These are phyloP conservation scores for Pseudogymnoascus sp. DNA, from an alignment of 2,329 filamentous ascomycete genomes.

Conservation along the genomic window DNA sequence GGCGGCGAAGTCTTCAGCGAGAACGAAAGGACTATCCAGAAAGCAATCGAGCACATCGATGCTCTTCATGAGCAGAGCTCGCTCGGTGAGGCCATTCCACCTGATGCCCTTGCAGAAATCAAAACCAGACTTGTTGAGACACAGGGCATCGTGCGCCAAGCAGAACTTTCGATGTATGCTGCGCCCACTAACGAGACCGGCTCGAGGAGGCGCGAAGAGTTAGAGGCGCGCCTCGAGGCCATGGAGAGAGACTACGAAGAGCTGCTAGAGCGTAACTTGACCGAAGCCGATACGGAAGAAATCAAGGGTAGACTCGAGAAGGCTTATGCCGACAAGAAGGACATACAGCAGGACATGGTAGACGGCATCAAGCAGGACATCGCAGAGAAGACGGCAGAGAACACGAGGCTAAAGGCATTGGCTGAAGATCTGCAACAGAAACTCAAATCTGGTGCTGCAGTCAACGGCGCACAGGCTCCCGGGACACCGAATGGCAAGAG, in stretches of 20 bases:
- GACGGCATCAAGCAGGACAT: conserved; percentile 72
- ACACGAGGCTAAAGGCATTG: conserved; percentile 68
- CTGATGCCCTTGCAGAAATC: conserved; percentile 71
- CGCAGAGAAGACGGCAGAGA: conserved; percentile 69
- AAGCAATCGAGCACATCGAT: conserved; percentile 77
- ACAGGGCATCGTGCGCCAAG: conserved; percentile 86
- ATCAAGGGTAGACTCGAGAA: conserved; percentile 72
- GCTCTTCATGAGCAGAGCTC: conserved; percentile 67
- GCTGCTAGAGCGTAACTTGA: conserved; percentile 68
- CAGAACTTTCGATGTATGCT: conserved; percentile 71
- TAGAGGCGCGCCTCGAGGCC: conserved; percentile 65
- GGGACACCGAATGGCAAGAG: conserved; percentile 72
- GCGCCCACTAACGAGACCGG: conserved; percentile 54
- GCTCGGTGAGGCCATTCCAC: conserved; percentile 67
- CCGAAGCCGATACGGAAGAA: conserved; percentile 71
- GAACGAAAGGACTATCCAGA: conserved; percentile 77
- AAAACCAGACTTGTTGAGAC: conserved; percentile 75
- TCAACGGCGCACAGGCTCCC: conserved; percentile 43
- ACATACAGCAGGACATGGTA: conserved; percentile 62
- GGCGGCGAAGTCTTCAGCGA: conserved; percentile 88
- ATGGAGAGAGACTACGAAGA: conserved; percentile 80
- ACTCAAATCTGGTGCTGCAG: conserved; percentile 53
- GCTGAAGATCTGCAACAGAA: conserved; percentile 72
- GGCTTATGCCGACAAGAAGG: conserved; percentile 66
- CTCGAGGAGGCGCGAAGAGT: conserved; percentile 60